Conservation (phyloP, 441 rosid species). For the Heliophila coronopifolia region DNA sequence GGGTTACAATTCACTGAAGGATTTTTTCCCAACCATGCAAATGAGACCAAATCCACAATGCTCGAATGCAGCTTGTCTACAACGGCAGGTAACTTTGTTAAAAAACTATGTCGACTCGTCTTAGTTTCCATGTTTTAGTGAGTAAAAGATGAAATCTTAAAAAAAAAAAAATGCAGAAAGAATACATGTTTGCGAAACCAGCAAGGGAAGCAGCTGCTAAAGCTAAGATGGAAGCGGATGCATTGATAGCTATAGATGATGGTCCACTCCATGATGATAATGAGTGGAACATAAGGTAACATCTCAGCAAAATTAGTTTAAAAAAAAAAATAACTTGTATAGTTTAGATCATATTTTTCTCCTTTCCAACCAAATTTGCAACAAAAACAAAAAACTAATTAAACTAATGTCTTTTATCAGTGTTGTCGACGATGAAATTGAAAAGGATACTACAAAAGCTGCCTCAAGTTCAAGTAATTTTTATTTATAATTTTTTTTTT, state of each 20-base stretch:
- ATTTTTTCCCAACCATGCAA: conserved; percentile 91
- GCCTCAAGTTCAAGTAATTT: conserved; percentile 54
- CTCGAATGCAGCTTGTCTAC: conserved; percentile 78
- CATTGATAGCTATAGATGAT: conserved; percentile 34
- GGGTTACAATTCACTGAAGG: conserved; percentile 98
- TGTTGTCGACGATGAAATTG: conserved; percentile 56
- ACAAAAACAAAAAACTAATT: no score
- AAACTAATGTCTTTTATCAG: conserved; percentile 32
- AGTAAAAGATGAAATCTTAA: conserved; percentile 3
- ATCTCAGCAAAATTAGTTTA: conserved; percentile 2
- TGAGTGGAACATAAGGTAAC: conserved; percentile 92
- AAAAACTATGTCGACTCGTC: neutral
- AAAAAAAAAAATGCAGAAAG: conserved; percentile 67
- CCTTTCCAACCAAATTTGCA: neutral
- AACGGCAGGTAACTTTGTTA: conserved; percentile 64
- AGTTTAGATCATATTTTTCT: neutral
- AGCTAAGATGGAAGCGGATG: conserved; percentile 82
- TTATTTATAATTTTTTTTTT: no score
- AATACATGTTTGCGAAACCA: conserved; percentile 64
- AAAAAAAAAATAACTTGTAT: neutral
- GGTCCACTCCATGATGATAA: conserved; percentile 74
- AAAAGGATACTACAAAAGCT: conserved; percentile 31
- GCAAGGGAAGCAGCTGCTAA: conserved; percentile 82
- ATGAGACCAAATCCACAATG: conserved; percentile 97
- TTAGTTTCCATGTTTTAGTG: conserved; percentile 11